Evolutionary conservation across 2,329 filamentous ascomycete genomes (phyloP).

Genomic region (Alternaria sp.): DNA sequence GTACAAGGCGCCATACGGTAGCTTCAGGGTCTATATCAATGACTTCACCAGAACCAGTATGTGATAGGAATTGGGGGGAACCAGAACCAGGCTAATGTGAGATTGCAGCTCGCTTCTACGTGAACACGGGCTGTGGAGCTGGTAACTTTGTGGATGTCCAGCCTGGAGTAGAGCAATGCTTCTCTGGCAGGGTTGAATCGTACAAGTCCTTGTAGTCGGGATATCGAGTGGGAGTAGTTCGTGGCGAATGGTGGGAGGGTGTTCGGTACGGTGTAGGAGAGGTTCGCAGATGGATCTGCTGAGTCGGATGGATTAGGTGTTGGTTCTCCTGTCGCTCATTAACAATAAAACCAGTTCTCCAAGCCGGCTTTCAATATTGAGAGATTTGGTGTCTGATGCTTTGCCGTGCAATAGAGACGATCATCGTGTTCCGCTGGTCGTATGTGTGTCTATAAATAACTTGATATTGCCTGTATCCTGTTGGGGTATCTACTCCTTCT

Average conservation of each 20-base stretch:
- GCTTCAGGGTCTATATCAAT: not conserved
- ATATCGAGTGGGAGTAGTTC: not conserved
- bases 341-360: not conserved
- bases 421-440: not conserved
- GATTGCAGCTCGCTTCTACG: slow-evolving; percentile 2
- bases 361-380: not conserved
- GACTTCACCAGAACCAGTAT: not conserved
- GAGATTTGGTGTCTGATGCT: not conserved
- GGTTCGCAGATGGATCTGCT: not conserved
- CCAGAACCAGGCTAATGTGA: not conserved
- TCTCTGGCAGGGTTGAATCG: not conserved
- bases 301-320: not conserved
- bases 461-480: not conserved
- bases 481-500: slow-evolving; percentile 45
- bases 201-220: not conserved
- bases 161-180: not conserved
- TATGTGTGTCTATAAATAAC: not conserved
- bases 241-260: not conserved
- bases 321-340: not conserved
- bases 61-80: not conserved
- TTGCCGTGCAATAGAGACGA: not conserved
- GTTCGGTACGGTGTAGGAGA: not conserved
- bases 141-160: not conserved
- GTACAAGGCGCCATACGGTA: slow-evolving; percentile 1
- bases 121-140: not conserved